phyloP scores from a whole-genome alignment of 2,329 filamentous ascomycete species.

The Bipolaris cookei region DNA sequence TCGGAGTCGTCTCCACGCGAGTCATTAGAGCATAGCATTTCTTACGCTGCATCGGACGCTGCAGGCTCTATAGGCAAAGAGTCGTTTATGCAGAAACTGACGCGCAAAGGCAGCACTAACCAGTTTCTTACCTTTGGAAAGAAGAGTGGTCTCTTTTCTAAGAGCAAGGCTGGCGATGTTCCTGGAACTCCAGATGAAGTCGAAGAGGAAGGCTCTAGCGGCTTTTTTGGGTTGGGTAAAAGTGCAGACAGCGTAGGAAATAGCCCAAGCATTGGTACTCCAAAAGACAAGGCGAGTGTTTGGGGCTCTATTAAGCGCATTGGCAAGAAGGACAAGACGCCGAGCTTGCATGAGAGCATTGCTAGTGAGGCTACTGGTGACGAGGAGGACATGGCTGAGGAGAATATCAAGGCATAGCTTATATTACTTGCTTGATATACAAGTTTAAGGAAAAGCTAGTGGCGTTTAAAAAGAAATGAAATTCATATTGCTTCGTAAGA shows the following conservation, averaged over 20 bases:
- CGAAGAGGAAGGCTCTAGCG: slow-evolving; percentile 43
- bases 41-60: slow-evolving; percentile 47
- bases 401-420: background rate
- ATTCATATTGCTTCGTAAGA: no score
- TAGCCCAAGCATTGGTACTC: slow-evolving; percentile 47
- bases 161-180: slow-evolving; percentile 39
- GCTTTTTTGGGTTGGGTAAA: slow-evolving; percentile 33
- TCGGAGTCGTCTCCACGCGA: slow-evolving; percentile 49
- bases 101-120: slow-evolving; percentile 54
- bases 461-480: no score
- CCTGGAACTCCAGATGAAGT: slow-evolving; percentile 48
- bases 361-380: slow-evolving; percentile 50
- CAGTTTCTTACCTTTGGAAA: slow-evolving; percentile 55
- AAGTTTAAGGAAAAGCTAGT: no score
- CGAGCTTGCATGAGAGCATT: slow-evolving; percentile 55
- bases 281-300: slow-evolving; percentile 48
- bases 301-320: slow-evolving; percentile 56
- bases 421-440: background rate
- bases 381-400: slow-evolving; percentile 18
- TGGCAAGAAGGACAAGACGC: slow-evolving; percentile 54
- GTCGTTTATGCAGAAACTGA: slow-evolving; percentile 58
- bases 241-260: slow-evolving; percentile 40
- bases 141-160: slow-evolving; percentile 42
- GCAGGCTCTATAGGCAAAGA: slow-evolving; percentile 51
- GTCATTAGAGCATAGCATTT: slow-evolving; percentile 49